Percentiles rank a stretch among this genome's conserved stretches.
phyloP scores from a whole-genome alignment of 305 asterid species.

The Salvia sclarea region DNA sequence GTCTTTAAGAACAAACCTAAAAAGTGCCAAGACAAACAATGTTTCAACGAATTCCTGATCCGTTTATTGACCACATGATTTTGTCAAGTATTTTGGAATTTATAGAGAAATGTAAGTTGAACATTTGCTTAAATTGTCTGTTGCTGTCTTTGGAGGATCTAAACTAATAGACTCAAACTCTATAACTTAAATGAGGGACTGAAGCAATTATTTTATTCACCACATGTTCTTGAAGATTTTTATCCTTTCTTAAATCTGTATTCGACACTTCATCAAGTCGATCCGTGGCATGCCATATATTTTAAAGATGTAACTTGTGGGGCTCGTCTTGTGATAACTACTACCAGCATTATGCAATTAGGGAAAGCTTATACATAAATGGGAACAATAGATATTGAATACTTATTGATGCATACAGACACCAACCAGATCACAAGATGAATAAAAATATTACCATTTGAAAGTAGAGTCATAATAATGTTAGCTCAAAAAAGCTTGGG shows the following conservation, averaged over 20 bases:
- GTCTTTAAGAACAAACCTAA: not conserved
- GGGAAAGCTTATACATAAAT: not conserved
- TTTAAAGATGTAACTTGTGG: not conserved
- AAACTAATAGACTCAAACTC: constrained; percentile 24
- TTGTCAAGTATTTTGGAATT: constrained; percentile 24
- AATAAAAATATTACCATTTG: not conserved
- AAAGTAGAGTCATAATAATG: not conserved
- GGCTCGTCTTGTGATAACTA: not conserved
- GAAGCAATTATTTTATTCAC: constrained; percentile 22
- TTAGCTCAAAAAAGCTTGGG: constrained; percentile 4
- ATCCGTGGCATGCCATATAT: not conserved
- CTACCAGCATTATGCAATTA: constrained; percentile 12
- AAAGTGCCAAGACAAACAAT: constrained; percentile 16
- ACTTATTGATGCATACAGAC: not conserved
- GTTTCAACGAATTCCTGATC: constrained; percentile 27
- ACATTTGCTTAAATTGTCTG: constrained; percentile 26
- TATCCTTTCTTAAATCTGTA: not conserved
- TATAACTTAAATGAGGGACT: constrained; percentile 23
- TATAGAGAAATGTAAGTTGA: constrained; percentile 17
- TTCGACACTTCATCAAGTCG: not conserved
- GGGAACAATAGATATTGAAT: not conserved
- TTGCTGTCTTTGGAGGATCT: constrained; percentile 30
- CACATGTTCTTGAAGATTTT: not conserved
- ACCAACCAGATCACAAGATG: not conserved
- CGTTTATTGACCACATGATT: constrained; percentile 1